These are phyloP conservation scores for Plasmodium berghei DNA, from an alignment of 169 alveolate genomes.

Conservation along the genomic window DNA sequence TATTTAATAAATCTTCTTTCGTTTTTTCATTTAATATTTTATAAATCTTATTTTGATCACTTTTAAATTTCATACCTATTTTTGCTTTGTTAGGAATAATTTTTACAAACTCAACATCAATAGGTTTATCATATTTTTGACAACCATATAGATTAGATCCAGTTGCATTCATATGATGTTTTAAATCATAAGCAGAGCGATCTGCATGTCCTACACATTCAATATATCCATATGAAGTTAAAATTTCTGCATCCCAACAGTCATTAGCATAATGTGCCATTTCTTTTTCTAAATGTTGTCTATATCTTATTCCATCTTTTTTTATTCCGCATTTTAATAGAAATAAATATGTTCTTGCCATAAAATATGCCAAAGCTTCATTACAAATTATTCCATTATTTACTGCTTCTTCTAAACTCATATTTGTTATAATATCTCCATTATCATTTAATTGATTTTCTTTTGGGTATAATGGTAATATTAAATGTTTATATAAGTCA, in stretches of 20 bases:
- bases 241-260: conserved; percentile 99
- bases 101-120: conserved; percentile 86
- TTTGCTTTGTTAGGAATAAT: conserved; percentile 89
- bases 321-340: conserved; percentile 93
- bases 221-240: conserved; percentile 97
- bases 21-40: conserved; percentile 70
- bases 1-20: conserved; percentile 74
- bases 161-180: conserved; percentile 92
- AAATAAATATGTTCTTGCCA: conserved; percentile 96
- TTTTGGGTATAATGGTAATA: conserved; percentile 93
- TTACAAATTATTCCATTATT: conserved; percentile 90
- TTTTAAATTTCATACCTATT: conserved; percentile 91
- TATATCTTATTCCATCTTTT: conserved; percentile 93
- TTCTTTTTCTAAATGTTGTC: conserved; percentile 97
- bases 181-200: conserved; percentile 95
- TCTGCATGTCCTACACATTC: conserved; percentile 99
- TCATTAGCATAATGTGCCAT: conserved; percentile 99
- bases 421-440: conserved; percentile 55
- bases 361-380: conserved; percentile 97
- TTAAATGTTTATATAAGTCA: conserved; percentile 84
- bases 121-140: conserved; percentile 91
- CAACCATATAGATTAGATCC: conserved; percentile 93
- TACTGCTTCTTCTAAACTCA: conserved; percentile 95
- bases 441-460: conserved; percentile 85
- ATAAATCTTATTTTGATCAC: conserved; percentile 84